Evolutionary conservation across 2,329 filamentous ascomycete species (phyloP), one percentile per base, ranked within the genome.

Genomic region (Falciphora oryzae): DNA sequence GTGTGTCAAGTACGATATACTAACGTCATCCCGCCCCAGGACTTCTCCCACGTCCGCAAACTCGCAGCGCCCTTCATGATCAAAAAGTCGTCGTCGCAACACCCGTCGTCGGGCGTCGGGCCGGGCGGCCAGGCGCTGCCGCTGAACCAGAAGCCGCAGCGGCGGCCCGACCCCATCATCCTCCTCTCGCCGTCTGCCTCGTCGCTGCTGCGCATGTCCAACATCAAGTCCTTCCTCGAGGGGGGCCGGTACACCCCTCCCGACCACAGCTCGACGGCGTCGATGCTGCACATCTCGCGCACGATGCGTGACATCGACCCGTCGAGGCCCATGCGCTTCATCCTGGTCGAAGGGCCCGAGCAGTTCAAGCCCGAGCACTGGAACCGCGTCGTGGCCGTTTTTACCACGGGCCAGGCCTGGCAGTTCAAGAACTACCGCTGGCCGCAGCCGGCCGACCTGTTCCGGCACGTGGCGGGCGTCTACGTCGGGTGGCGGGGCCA

Each of bases 401-500:
- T 99, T 79, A 99, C 95, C 0, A 99, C 95, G 0, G 95, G 95
- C 44, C 95, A 99, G 79, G 88, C 90, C 13, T 99, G 95, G 95
- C 95, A 99, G 78, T 99, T 99, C 80, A 97, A 97, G 79, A 91
- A 88, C 70, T 99, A 99, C 84, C 97, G 96, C 77, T 99, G 95
- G 92, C 89, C 89, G 70, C 89, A 90, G 65, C 91, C 95, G 0
- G 84, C 88, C 18, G 95, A 98, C 73, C 82, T 99, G 62, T 99
- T 99, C 80, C 87, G 88, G 69, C 91, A 97, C 73, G 91, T 92
- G 2, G 82, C 92, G 18, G 95, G 95, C 65, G 81, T 99, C 62
- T 96, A 92, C 73, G 88, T 99, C 2, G 95, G 95, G 4, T 98
- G 93, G 92, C 86, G 90, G 67, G 93, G 91, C 62, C 93, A 98